Conservation (phyloP, 768 basidiomycete genomes). For the Glaciozyma martinii region DNA sequence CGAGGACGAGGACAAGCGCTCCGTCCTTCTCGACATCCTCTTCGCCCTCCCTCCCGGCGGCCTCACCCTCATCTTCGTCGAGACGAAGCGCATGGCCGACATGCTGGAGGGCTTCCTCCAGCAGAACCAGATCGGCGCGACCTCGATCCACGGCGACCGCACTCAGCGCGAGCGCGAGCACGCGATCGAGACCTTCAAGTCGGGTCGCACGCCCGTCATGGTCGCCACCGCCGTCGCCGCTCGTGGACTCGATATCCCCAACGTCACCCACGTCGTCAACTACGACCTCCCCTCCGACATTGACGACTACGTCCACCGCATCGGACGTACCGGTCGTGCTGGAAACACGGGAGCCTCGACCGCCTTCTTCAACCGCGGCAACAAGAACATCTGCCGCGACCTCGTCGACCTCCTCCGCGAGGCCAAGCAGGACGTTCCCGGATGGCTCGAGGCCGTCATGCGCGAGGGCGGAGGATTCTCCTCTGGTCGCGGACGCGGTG, state of each 20-base stretch:
- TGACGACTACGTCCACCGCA: conserved; percentile 91
- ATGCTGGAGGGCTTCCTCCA: conserved; percentile 94
- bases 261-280: conserved; percentile 97
- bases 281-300: conserved; percentile 97
- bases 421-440: conserved; percentile 89
- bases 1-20: conserved; percentile 93
- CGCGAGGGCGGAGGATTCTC: conserved; percentile 53
- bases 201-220: conserved; percentile 86
- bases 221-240: conserved; percentile 98
- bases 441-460: conserved; percentile 77
- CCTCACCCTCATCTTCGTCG: conserved; percentile 91
- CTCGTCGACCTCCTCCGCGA: conserved; percentile 87
- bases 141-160: conserved; percentile 96
- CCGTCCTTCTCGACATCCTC: conserved; percentile 87
- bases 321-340: conserved; percentile 64
- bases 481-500: conserved; percentile 43
- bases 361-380: conserved; percentile 61
- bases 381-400: conserved; percentile 47
- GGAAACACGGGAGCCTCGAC: conserved; percentile 94
- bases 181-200: conserved; percentile 90
- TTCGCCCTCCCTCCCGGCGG: conserved; percentile 66
- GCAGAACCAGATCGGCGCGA: conserved; percentile 70
- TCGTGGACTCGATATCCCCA: conserved; percentile 97
- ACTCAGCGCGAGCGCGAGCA: conserved; percentile 95
- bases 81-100: conserved; percentile 99